Conservation (phyloP, 1,284 basidiomycete genomes). For the Vanrija humicola region DNA sequence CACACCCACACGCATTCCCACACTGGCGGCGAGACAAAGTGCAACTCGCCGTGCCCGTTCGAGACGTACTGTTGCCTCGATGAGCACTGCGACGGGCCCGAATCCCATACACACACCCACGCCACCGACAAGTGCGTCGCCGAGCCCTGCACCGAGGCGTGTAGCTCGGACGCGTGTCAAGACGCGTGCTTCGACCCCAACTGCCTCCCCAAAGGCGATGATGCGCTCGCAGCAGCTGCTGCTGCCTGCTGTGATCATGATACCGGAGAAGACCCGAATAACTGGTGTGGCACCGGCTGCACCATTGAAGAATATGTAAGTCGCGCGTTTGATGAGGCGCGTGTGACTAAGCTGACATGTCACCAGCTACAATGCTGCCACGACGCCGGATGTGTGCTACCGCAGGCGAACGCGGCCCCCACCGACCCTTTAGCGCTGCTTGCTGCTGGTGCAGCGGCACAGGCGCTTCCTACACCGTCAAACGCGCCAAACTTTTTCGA, state of each 20-base stretch:
- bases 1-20: background rate
- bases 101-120: too few species aligned
- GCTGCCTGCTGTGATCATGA: conserved; percentile 10
- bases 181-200: conserved; percentile 6
- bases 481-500: conserved; percentile 1
- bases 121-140: conserved; percentile 13
- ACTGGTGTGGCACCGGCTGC: conserved; percentile 15
- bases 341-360: background rate
- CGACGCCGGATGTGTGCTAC: conserved; percentile 2
- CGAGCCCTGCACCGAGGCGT: conserved; percentile 18
- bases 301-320: conserved; percentile 43
- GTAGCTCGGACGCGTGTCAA: background rate
- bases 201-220: background rate
- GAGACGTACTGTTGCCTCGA: conserved; percentile 26
- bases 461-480: background rate
- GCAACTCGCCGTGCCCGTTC: conserved; percentile 12
- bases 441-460: background rate
- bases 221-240: background rate
- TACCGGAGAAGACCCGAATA: conserved; percentile 18
- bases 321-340: background rate
- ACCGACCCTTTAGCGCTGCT: conserved; percentile 8
- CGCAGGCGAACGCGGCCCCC: background rate
- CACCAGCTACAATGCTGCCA: conserved; percentile 39
- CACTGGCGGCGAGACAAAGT: too few species aligned
- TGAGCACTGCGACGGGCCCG: conserved; percentile 11